Conservation (phyloP, 345 rosid genomes). For the Gossypium turneri region DNA sequence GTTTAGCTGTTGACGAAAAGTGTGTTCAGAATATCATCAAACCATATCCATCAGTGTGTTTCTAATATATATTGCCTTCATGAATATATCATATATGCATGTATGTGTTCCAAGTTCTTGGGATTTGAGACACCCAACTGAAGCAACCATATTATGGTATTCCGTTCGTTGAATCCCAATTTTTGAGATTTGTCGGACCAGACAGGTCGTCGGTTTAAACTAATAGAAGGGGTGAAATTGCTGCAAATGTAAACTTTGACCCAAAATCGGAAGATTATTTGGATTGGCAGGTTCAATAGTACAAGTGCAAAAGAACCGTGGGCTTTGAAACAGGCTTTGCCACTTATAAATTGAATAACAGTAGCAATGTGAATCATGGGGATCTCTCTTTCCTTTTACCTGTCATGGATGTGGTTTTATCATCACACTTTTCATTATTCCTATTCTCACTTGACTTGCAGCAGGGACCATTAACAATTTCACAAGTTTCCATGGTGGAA, state of each 20-base stretch:
- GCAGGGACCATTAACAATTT: constrained; percentile 14
- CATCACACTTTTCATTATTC: constrained; percentile 10
- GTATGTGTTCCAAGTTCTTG: neutral
- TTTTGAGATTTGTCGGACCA: neutral
- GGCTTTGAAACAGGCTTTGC: constrained; percentile 2
- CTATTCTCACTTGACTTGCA: constrained; percentile 8
- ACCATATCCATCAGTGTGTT: neutral
- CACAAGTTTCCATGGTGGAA: constrained; percentile 14
- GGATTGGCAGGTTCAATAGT: neutral
- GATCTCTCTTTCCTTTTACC: constrained; percentile 26
- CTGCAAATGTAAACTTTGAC: neutral
- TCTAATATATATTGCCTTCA: neutral
- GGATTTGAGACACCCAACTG: neutral
- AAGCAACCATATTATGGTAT: neutral
- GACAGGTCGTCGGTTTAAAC: neutral
- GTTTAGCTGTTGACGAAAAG: neutral
- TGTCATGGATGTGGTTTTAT: constrained; percentile 4
- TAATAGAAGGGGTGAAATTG: constrained; percentile 17
- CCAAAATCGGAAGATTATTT: neutral
- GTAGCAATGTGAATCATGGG: neutral
- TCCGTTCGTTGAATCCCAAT: neutral
- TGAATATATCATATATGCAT: neutral
- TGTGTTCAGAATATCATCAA: neutral
- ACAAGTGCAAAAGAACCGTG: neutral
- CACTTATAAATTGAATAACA: neutral